Base-by-base conservation (phyloP, 257 asterid genomes). In the Penstemon davidsonii region DNA sequence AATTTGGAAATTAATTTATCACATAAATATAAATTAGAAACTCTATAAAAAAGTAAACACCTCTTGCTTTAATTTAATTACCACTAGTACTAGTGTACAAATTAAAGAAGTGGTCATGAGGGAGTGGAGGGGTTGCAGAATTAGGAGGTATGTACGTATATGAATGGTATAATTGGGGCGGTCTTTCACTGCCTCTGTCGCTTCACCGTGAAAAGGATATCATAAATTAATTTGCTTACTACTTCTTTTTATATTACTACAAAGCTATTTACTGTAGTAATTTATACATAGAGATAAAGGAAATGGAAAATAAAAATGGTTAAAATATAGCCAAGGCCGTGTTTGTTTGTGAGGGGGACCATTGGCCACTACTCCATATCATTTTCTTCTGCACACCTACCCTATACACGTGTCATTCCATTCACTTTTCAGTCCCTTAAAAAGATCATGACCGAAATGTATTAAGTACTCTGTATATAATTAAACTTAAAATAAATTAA, bases 81-180 rank as follows among this genome's bases (percentile, higher is more conserved):
- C 18, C 0, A 15, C 18, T 15, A 15, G 18, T 15, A 15, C 18
- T 15, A 15, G 18, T 15, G 18, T 15, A 15, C 18, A 15, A 15
- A 15, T 15, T 15, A 15, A 15, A 15, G 18, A 0, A 15, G 18
- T 0, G 0, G 55, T n/a, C 41, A 61, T 18, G 67, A 68, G 18
- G 52, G 58, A 52, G 33, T 25, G 2, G 1, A 25, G 18, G 18
- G 18, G 33, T 25, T 25, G 33, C 33, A 68, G 49, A 71, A 75
- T 64, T 79, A 72, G 91, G 76, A 71, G 50, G 82, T 66, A 15
- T 15, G 18, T 15, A 15, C 18, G 18, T 15, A 70, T 81, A 55
- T 79, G 33, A 52, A 85, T 81, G 80, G 85, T 87, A 72, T 68
- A 66, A 77, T 41, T 64, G 70, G 33, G 89, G 87, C 90, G 90